These are phyloP conservation scores for Bullera alba DNA, from an alignment of 768 basidiomycete genomes.

Conservation along the genomic window DNA sequence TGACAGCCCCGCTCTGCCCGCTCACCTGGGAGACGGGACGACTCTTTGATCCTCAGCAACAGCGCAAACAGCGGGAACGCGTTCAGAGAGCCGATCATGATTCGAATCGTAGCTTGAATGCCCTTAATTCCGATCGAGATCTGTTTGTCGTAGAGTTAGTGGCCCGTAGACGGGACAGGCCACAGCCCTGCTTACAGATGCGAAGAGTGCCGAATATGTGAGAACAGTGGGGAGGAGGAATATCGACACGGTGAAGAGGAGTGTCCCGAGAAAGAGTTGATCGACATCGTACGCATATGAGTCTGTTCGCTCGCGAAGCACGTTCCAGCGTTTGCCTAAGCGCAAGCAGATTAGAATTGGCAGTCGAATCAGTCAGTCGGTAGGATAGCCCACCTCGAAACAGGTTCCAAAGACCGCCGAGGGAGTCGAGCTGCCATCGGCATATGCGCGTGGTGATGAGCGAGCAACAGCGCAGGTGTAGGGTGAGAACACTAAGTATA, in stretches of 20 bases:
- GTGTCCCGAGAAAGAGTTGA: constrained; percentile 85
- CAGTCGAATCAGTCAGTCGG: neutral
- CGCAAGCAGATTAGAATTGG: neutral
- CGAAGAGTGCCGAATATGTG: constrained; percentile 79
- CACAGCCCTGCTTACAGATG: constrained; percentile 51
- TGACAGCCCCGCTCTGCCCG: neutral
- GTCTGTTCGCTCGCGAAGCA: constrained; percentile 78
- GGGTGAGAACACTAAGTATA: constrained; percentile 58
- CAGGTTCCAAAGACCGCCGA: constrained; percentile 73
- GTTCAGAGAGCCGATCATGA: constrained; percentile 70
- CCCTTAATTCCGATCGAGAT: constrained; percentile 55
- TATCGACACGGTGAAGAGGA: constrained; percentile 45
- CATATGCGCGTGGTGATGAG: constrained; percentile 59
- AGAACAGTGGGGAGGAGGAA: constrained; percentile 61
- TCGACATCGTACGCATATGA: constrained; percentile 86
- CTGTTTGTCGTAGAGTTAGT: constrained; percentile 42
- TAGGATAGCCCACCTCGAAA: constrained; percentile 6
- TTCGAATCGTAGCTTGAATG: constrained; percentile 60
- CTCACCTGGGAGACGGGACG: constrained; percentile 70
- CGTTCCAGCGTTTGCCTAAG: constrained; percentile 79
- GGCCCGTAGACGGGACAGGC: neutral
- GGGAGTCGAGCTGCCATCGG: constrained; percentile 54
- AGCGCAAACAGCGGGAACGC: constrained; percentile 87
- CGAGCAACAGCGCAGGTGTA: constrained; percentile 68
- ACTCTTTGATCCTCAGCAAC: constrained; percentile 75